Evolutionary conservation across 225 moss, liverwort and hornwort species (phyloP).

Genomic region (Bryum argenteum): DNA sequence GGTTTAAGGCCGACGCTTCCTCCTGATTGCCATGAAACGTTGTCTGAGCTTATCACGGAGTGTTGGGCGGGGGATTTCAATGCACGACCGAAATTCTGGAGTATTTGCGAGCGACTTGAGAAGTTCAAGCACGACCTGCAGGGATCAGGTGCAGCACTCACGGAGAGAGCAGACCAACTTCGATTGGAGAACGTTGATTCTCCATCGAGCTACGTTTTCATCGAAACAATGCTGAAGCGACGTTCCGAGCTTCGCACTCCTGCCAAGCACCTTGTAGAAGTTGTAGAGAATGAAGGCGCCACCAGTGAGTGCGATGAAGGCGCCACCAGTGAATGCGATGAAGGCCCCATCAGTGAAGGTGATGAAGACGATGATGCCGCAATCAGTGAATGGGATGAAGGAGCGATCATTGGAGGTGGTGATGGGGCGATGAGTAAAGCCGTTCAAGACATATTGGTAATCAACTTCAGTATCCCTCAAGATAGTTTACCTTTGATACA

Average conservation of each 20-base stretch:
- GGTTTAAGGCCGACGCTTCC: constrained; percentile 16
- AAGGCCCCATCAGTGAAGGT: no score
- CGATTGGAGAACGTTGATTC: background rate
- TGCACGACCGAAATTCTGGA: background rate
- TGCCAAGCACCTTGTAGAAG: background rate
- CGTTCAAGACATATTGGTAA: no score
- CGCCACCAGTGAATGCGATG: background rate
- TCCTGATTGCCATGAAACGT: background rate
- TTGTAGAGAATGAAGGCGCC: background rate
- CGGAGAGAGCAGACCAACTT: background rate
- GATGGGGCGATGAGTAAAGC: no score
- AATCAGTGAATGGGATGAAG: no score
- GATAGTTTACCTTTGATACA: no score
- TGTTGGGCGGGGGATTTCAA: background rate
- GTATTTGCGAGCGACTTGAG: constrained; percentile 10
- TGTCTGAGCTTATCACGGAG: background rate
- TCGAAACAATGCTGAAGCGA: background rate
- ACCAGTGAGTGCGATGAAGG: no score
- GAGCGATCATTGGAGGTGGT: no score
- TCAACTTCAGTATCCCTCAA: no score
- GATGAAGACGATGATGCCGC: no score
- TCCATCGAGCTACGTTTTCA: background rate
- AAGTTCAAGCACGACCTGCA: constrained; percentile 2
- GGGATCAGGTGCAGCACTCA: background rate
- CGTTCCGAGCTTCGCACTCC: background rate